These are phyloP conservation scores for Metschnikowia kunwiensis DNA, from an alignment of 805 yeast species.

Conservation along the genomic window DNA sequence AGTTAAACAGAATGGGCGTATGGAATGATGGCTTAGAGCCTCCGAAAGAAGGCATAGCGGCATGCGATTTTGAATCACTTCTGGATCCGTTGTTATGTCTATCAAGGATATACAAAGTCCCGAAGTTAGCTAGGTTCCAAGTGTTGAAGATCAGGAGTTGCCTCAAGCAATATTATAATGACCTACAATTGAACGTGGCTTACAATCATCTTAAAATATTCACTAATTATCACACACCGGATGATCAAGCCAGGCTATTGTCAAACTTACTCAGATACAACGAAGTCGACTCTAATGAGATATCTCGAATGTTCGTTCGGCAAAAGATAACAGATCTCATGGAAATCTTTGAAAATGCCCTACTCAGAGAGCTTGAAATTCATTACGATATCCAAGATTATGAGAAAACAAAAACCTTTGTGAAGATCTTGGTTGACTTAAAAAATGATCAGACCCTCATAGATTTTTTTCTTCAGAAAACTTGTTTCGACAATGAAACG, in stretches of 20 bases:
- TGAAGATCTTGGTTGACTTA: constrained; percentile 33
- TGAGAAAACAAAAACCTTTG: constrained; percentile 34
- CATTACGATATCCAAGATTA: constrained; percentile 50
- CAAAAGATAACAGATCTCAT: constrained; percentile 51
- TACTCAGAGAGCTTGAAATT: constrained; percentile 63
- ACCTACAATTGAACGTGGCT: constrained; percentile 39
- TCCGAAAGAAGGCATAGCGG: constrained; percentile 2
- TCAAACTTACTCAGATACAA: constrained; percentile 40
- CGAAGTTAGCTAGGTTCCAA: constrained; percentile 36
- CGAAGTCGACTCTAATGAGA: constrained; percentile 30
- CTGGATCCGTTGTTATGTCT: constrained; percentile 37
- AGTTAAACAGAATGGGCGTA: constrained; percentile 33
- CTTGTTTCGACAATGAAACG: constrained; percentile 37
- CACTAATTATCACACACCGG: constrained; percentile 46
- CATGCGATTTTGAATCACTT: constrained; percentile 12
- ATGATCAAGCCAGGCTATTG: constrained; percentile 48
- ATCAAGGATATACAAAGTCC: constrained; percentile 23
- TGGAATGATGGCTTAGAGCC: constrained; percentile 30
- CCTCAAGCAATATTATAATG: constrained; percentile 45
- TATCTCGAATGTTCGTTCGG: constrained; percentile 27
- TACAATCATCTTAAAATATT: constrained; percentile 46
- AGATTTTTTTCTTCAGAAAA: constrained; percentile 43
- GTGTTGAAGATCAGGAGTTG: constrained; percentile 37
- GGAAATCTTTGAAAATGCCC: constrained; percentile 70
- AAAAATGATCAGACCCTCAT: constrained; percentile 42